Conservation (phyloP, 2,329 filamentous ascomycete species). For the Beauveria varroae region DNA sequence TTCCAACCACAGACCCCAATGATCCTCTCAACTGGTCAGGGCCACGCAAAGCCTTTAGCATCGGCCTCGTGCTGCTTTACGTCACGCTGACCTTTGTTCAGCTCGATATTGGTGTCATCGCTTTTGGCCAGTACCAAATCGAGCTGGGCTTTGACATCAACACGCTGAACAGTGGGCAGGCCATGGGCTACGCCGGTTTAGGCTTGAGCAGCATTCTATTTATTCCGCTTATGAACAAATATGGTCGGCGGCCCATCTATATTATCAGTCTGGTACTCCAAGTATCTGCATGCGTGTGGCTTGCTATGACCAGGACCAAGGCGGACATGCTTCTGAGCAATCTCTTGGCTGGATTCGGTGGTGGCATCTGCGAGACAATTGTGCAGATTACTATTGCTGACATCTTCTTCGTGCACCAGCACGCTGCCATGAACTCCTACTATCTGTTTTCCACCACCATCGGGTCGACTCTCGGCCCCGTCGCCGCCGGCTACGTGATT, state of each 20-base stretch:
- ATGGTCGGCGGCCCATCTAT: constrained; percentile 37
- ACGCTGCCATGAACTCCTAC: constrained; percentile 38
- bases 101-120: neutral
- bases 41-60: neutral
- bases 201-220: constrained; percentile 34
- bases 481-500: constrained; percentile 31
- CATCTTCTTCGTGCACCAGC: constrained; percentile 40
- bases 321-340: constrained; percentile 36
- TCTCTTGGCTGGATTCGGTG: constrained; percentile 34
- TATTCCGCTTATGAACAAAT: constrained; percentile 38
- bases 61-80: constrained; percentile 1
- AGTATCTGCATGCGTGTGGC: constrained; percentile 29
- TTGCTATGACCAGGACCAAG: constrained; percentile 31
- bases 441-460: constrained; percentile 21
- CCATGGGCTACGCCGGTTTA: constrained; percentile 33
- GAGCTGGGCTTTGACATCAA: constrained; percentile 35
- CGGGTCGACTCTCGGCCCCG: constrained; percentile 26
- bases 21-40: constrained; percentile 12
- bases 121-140: constrained; percentile 33
- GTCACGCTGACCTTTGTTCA: neutral
- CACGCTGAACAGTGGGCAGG: constrained; percentile 37
- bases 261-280: constrained; percentile 31
- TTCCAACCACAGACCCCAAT: constrained; percentile 12
- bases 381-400: constrained; percentile 41
- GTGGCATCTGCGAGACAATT: constrained; percentile 34